phyloP scores from a whole-genome alignment of 257 asterid genomes.

The Schizonepeta tenuifolia region DNA sequence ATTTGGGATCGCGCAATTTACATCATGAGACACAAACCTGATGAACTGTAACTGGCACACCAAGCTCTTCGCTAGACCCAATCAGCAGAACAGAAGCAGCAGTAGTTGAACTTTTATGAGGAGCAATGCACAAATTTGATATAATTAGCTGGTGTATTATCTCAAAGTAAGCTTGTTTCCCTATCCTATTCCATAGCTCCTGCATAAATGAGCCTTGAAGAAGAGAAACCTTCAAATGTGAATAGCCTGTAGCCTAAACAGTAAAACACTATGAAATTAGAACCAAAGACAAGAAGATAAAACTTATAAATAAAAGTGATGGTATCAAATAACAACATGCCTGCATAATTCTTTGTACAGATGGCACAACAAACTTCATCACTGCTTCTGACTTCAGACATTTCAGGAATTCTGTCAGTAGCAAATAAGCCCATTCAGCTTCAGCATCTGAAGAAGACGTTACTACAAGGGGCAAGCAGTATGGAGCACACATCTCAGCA shows the following conservation, averaged over 20 bases:
- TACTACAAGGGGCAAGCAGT: slow-evolving; percentile 78
- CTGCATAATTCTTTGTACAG: slow-evolving; percentile 90
- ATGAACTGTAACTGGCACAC: slow-evolving; percentile 88
- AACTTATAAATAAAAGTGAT: slow-evolving; percentile 20
- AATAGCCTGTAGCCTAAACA: slow-evolving; percentile 76
- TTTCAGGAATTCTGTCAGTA: slow-evolving; percentile 78
- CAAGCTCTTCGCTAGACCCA: slow-evolving; percentile 97
- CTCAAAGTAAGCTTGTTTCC: slow-evolving; percentile 84
- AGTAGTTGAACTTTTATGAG: slow-evolving; percentile 73
- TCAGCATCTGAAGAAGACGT: slow-evolving; percentile 68
- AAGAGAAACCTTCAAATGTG: slow-evolving; percentile 94
- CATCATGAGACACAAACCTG: slow-evolving; percentile 57
- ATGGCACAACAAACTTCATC: slow-evolving; percentile 64
- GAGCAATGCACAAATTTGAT: slow-evolving; percentile 72
- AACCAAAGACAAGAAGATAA: slow-evolving; percentile 27
- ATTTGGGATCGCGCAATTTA: slow-evolving; percentile 18
- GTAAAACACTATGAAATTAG: slow-evolving; percentile 34
- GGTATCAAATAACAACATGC: slow-evolving; percentile 48
- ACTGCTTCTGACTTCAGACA: slow-evolving; percentile 69
- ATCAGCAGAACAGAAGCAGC: slow-evolving; percentile 92
- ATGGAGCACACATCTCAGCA: slow-evolving; percentile 92
- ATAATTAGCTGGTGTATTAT: slow-evolving; percentile 79
- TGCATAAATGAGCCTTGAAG: slow-evolving; percentile 98
- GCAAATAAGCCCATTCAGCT: slow-evolving; percentile 84
- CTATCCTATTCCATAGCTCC: slow-evolving; percentile 81